Conservation (phyloP, 192 early-diverging fungal species). For the Podila epicladia region DNA sequence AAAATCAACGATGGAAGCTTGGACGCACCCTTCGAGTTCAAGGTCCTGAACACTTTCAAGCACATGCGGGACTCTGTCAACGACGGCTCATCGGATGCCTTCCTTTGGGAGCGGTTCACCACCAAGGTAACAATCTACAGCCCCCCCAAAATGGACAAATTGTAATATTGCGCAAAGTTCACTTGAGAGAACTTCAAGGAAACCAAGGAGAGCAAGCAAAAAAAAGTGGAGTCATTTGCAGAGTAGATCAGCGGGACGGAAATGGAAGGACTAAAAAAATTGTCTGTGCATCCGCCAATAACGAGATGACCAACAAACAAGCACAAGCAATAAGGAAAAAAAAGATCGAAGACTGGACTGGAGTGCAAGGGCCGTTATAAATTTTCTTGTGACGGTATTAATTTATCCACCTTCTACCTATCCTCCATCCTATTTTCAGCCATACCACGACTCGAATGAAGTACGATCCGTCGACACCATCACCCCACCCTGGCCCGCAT, state of each 20-base stretch:
- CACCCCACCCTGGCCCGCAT: conserved; percentile 91
- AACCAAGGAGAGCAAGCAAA: too few relatives aligned
- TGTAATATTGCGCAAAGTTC: background rate
- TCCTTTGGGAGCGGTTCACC: conserved; percentile 94
- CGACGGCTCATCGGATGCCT: conserved; percentile 72
- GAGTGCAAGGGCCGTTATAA: background rate
- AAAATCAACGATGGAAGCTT: conserved; percentile 7
- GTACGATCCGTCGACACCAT: conserved; percentile 80
- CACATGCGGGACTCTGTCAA: conserved; percentile 77
- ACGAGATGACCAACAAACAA: background rate
- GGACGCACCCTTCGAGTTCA: conserved; percentile 68
- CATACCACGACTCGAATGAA: conserved; percentile 75
- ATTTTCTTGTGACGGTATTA: background rate
- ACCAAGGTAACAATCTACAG: conserved; percentile 66
- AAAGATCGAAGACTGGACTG: background rate
- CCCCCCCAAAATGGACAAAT: too few relatives aligned
- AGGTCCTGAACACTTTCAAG: conserved; percentile 77
- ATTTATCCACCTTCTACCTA: background rate
- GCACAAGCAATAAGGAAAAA: background rate
- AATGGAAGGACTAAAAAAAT: background rate
- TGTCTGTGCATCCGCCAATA: conserved; percentile 5
- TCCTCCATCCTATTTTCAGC: conserved; percentile 17
- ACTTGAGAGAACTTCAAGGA: background rate
- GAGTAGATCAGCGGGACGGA: too few relatives aligned
- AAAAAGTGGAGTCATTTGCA: too few relatives aligned